Evolutionary conservation across 2,329 filamentous ascomycete genomes (phyloP).

Genomic region (Bretziella fagacearum): DNA sequence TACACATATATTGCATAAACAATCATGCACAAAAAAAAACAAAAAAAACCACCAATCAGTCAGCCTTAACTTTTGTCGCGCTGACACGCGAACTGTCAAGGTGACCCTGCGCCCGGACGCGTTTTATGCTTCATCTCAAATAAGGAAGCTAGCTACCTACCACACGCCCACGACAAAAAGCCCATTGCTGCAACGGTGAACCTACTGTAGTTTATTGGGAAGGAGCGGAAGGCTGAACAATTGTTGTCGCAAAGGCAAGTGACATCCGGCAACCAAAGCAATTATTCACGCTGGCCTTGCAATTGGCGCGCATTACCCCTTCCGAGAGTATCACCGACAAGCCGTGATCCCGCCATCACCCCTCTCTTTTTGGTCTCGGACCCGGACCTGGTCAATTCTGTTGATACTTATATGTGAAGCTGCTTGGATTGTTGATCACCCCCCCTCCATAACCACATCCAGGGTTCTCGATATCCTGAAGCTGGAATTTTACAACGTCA

Average conservation of each 20-base stretch:
- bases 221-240: conserved; percentile 12
- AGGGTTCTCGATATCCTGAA: neutral
- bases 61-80: neutral
- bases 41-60: too few relatives aligned
- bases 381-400: too few relatives aligned
- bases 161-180: neutral
- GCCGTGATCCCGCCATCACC: too few relatives aligned
- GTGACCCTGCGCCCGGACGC: conserved; percentile 6
- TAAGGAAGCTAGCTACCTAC: too few relatives aligned
- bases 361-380: too few relatives aligned
- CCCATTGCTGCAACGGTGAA: neutral
- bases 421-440: neutral
- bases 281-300: too few relatives aligned
- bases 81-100: conserved; percentile 4
- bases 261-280: too few relatives aligned
- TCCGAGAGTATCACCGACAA: too few relatives aligned
- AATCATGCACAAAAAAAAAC: neutral
- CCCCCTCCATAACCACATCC: neutral
- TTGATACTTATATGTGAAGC: too few relatives aligned
- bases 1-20: too few relatives aligned
- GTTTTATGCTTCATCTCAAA: neutral
- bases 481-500: too few relatives aligned
- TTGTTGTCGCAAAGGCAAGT: neutral
- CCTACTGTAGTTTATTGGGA: neutral
- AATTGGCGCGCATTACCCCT: too few relatives aligned